Conservation (phyloP, 257 asterid species). For the Handroanthus guayacan region DNA sequence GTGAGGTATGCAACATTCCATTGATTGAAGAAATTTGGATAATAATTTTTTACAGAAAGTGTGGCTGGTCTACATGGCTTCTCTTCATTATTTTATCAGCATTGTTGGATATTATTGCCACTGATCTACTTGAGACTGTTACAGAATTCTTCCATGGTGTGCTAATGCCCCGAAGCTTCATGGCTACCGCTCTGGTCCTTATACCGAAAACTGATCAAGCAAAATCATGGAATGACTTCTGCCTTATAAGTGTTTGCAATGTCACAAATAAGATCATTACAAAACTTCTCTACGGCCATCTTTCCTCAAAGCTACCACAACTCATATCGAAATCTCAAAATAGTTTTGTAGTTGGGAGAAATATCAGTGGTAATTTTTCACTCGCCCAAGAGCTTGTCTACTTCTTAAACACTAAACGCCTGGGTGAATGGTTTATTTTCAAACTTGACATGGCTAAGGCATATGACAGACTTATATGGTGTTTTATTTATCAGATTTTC, state of each 20-base stretch:
- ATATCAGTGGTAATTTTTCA: background rate
- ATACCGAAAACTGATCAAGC: background rate
- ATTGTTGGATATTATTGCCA: background rate
- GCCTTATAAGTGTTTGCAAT: background rate
- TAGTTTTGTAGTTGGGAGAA: background rate
- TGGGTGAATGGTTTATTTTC: too few species aligned
- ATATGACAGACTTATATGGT: too few species aligned
- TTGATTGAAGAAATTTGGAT: too few species aligned
- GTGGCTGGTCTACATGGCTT: too few species aligned
- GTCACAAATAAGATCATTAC: background rate
- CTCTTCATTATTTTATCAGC: background rate
- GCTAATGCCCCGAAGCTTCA: background rate
- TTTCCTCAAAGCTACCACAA: too few species aligned
- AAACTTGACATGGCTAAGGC: too few species aligned
- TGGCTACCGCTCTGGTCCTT: background rate
- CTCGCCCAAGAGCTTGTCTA: too few species aligned
- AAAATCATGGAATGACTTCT: background rate
- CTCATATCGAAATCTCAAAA: background rate
- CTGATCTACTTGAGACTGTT: background rate
- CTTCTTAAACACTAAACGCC: too few species aligned
- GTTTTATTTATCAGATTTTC: too few species aligned
- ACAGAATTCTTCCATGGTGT: background rate
- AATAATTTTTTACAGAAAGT: too few species aligned
- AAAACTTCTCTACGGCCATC: background rate
- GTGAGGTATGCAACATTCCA: too few species aligned